Conservation (phyloP, 495 filamentous ascomycete genomes). For the Xylaria telfairii region DNA sequence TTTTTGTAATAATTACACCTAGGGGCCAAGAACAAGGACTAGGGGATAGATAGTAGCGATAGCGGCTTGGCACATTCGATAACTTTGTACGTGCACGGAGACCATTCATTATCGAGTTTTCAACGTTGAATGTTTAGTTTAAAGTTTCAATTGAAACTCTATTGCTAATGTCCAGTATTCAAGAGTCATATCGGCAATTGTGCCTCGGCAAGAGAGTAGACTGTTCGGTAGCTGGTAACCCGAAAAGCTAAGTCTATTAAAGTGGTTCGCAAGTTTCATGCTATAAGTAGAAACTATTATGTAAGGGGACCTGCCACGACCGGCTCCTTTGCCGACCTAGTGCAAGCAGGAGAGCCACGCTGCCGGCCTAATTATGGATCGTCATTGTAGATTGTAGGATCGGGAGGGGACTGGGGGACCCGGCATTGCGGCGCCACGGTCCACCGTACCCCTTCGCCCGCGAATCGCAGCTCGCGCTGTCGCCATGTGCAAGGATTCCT, state of each 20-base stretch:
- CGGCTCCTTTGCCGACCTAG: background rate
- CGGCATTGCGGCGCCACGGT: background rate
- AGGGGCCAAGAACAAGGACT: no score
- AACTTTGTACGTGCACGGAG: no score
- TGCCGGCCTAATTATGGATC: constrained; percentile 13
- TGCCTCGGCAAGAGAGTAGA: no score
- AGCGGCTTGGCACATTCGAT: no score
- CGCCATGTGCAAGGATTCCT: constrained; percentile 5
- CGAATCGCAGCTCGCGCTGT: constrained; percentile 2
- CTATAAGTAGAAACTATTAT: constrained; percentile 12
- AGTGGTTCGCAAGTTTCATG: background rate
- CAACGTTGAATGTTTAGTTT: no score
- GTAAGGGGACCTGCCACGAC: background rate
- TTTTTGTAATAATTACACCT: no score
- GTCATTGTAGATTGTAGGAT: constrained; percentile 1
- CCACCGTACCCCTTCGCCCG: background rate
- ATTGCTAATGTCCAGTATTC: no score
- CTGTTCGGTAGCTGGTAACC: no score
- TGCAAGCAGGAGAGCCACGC: background rate
- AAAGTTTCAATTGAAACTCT: no score
- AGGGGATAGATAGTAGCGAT: no score
- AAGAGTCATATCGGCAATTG: no score
- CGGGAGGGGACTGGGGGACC: constrained; percentile 1
- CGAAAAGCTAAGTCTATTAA: background rate
- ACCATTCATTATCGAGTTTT: no score